Percentiles rank a stretch among this genome's conserved stretches.
These are phyloP conservation scores for Stemphylium lycopersici DNA, from an alignment of 2,329 filamentous ascomycete species.

Conservation along the genomic window DNA sequence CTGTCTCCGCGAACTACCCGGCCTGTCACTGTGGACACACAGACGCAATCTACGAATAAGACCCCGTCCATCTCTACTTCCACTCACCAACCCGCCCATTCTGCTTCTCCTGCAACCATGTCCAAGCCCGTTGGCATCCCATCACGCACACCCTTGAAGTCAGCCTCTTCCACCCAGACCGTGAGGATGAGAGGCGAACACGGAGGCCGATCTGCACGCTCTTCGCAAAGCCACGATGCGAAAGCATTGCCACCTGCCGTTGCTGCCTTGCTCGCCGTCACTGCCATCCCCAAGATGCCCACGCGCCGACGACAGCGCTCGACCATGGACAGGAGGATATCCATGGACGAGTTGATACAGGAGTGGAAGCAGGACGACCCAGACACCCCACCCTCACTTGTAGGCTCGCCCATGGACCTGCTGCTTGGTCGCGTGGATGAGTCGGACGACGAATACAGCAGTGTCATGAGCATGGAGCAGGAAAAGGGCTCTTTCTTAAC, in stretches of 20 bases:
- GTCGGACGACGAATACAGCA: conserved; percentile 47
- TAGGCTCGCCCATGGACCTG: conserved; percentile 59
- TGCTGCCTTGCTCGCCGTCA: conserved; percentile 64
- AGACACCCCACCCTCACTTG: conserved; percentile 46
- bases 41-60: conserved; percentile 15
- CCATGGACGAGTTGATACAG: conserved; percentile 64
- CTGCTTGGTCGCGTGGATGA: conserved; percentile 63
- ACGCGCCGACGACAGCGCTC: conserved; percentile 50
- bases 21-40: conserved; percentile 12
- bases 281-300: conserved; percentile 62
- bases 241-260: conserved; percentile 61
- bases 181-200: conserved; percentile 41
- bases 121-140: conserved; percentile 54
- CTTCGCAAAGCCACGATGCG: conserved; percentile 46
- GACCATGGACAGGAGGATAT: conserved; percentile 52
- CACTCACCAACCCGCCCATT: conserved; percentile 13
- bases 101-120: conserved; percentile 24
- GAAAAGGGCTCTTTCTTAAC: conserved; percentile 46
- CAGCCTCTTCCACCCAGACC: conserved; percentile 39
- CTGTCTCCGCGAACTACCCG: conserved; percentile 23
- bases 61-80: conserved; percentile 10
- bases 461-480: conserved; percentile 54
- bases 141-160: conserved; percentile 39
- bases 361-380: conserved; percentile 59
- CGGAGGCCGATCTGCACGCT: conserved; percentile 35